These are phyloP conservation scores for Botrytis paeoniae DNA, from an alignment of 2,329 filamentous ascomycete species.

Conservation along the genomic window DNA sequence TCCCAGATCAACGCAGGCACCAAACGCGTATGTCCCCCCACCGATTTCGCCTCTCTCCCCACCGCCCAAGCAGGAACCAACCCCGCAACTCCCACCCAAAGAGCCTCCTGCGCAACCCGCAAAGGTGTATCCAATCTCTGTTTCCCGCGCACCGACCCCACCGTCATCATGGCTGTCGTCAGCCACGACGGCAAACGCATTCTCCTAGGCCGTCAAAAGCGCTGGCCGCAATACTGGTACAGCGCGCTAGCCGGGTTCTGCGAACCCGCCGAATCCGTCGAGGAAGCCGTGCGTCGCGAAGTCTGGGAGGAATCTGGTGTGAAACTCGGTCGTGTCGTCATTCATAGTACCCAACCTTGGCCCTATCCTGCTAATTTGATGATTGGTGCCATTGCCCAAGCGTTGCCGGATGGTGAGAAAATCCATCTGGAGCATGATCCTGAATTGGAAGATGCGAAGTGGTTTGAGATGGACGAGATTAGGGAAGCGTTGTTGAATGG, in stretches of 20 bases:
- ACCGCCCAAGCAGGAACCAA: constrained; percentile 42
- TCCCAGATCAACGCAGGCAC: constrained; percentile 61
- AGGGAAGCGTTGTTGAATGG: constrained; percentile 68
- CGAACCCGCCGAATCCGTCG: constrained; percentile 80
- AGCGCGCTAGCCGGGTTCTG: constrained; percentile 84
- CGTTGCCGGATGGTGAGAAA: constrained; percentile 72
- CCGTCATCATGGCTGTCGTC: constrained; percentile 90
- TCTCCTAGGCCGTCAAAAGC: constrained; percentile 79
- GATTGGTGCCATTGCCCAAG: constrained; percentile 86
- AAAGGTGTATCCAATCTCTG: constrained; percentile 84
- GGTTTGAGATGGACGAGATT: constrained; percentile 82
- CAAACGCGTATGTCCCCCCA: constrained; percentile 75
- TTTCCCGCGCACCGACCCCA: constrained; percentile 83
- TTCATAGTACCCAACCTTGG: constrained; percentile 85
- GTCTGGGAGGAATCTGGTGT: constrained; percentile 86
- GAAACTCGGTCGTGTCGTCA: constrained; percentile 69
- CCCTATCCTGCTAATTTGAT: constrained; percentile 82
- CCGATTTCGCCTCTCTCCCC: constrained; percentile 51
- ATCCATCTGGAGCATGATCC: constrained; percentile 85
- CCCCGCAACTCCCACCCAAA: constrained; percentile 45
- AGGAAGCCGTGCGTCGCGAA: constrained; percentile 79
- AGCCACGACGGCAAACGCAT: constrained; percentile 66
- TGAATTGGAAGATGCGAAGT: constrained; percentile 84
- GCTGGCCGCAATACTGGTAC: constrained; percentile 84
- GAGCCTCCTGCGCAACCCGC: constrained; percentile 74